Conservation (phyloP, 106 monocot species). For the Hemerocallis citrina region DNA sequence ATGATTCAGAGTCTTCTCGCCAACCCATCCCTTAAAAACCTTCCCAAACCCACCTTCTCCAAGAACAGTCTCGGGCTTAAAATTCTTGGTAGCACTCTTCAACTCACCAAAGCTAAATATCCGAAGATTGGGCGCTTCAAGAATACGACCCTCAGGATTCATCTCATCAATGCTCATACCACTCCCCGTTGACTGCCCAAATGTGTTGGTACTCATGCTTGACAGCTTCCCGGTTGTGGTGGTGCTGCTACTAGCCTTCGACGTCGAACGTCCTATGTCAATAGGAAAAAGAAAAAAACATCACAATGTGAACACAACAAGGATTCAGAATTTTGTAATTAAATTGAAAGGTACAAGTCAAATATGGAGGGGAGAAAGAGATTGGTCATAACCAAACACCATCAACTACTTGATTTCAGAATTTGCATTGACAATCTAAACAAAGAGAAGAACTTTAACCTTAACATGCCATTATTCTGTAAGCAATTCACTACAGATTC, state of each 20-base stretch:
- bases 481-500: not conserved
- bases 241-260: slow-evolving; percentile 17
- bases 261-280: not conserved
- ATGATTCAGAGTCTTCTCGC: slow-evolving; percentile 47
- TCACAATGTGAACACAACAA: not conserved
- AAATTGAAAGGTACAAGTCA: not conserved
- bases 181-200: slow-evolving; percentile 24
- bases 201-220: slow-evolving; percentile 23
- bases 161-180: slow-evolving; percentile 13
- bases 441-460: not conserved
- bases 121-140: slow-evolving; percentile 31
- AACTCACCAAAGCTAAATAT: slow-evolving; percentile 35
- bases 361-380: not conserved
- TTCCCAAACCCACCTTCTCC: slow-evolving; percentile 62
- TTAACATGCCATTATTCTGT: not conserved
- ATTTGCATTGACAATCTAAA: not conserved
- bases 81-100: slow-evolving; percentile 40
- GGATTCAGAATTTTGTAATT: not conserved
- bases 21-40: slow-evolving; percentile 60
- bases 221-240: slow-evolving; percentile 21
- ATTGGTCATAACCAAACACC: not conserved
- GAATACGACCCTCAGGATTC: slow-evolving; percentile 25
- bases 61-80: slow-evolving; percentile 40
- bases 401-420: not conserved
- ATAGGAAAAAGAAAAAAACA: not conserved